Base-by-base conservation (phyloP, 192 early-diverging fungal species). In the Dissophora ornata region DNA sequence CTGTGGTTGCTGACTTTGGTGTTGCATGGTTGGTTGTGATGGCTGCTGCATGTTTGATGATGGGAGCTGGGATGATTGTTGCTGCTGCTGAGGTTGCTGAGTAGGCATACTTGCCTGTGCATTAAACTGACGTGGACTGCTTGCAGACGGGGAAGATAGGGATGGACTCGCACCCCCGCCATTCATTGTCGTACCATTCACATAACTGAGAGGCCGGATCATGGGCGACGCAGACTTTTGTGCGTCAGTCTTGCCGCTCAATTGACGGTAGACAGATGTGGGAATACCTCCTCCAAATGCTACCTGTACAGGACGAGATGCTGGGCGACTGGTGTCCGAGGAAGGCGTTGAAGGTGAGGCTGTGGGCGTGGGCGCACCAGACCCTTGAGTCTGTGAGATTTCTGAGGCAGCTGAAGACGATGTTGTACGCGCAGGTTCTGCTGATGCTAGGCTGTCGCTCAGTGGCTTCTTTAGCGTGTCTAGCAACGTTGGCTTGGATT, bases 231-330 rank as follows among this genome's bases (percentile, higher is more conserved):
- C 63, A 0, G 73, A 47, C 32, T 67, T 77, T 62, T 77, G 73
- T 28, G 53, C 64, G 32, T 82, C 81, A n/a, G 85, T 80, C 47
- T 81, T 83, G 4, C 83, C 79, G 53, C 85, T 88, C 77, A 88
- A 55, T 41, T 88, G 87, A 16, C 87, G 83, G 30, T 85, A 80
- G 3, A 88, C 87, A 22, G 85, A 86, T 3, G 87, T 88, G 16
- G 87, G 87, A 10, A 88, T 63, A 33, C 86, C 86, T 10, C 80
- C 81, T 24, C 77, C 84, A 71, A 88, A 81, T 33, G 71, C 73
- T 2, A 77, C 73, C 46, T 77, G 73, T 6, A 77, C 59, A 57
- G 63, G 65, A 13, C 73, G 63, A 11, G 64, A 57, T 40, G 73
- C 29, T 2, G 64, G 64, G 28, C 65, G 57, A n/a, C 28, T 52